Percentiles rank a stretch among this genome's conserved stretches.
These are phyloP conservation scores for Periconia sp. DNA, from an alignment of 2,329 filamentous ascomycete genomes.

Conservation along the genomic window DNA sequence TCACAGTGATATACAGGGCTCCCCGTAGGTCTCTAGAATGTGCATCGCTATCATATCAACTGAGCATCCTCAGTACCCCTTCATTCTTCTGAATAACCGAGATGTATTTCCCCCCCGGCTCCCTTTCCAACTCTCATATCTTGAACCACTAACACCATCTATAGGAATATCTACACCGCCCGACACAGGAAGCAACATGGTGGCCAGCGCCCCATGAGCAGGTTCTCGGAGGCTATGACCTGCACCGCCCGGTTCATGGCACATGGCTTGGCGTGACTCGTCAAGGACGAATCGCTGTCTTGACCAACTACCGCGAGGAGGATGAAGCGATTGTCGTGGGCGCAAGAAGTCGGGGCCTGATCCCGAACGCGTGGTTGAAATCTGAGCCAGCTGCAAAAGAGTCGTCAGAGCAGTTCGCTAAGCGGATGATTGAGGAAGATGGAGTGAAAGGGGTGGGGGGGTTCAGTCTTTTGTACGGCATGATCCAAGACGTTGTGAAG, in stretches of 20 bases:
- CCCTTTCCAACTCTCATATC: not conserved
- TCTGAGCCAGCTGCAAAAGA: conserved; percentile 42
- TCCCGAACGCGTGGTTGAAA: conserved; percentile 66
- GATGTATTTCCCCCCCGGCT: conserved; percentile 42
- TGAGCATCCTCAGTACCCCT: conserved; percentile 55
- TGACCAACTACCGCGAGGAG: conserved; percentile 69
- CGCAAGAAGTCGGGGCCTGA: conserved; percentile 62
- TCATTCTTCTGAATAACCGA: conserved; percentile 59
- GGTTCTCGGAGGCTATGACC: conserved; percentile 66
- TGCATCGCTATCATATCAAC: conserved; percentile 58
- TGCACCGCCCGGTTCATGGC: conserved; percentile 64
- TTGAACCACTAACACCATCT: conserved; percentile 8
- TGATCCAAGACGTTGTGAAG: conserved; percentile 53
- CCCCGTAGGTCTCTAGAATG: conserved; percentile 40
- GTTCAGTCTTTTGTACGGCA: conserved; percentile 67
- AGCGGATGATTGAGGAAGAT: conserved; percentile 60
- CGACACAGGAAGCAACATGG: conserved; percentile 64
- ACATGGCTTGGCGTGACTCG: conserved; percentile 70
- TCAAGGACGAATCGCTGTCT: conserved; percentile 65
- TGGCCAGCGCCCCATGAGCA: conserved; percentile 63
- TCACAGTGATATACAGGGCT: not conserved
- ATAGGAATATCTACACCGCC: conserved; percentile 67
- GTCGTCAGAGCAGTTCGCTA: conserved; percentile 58
- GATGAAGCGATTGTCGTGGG: conserved; percentile 49
- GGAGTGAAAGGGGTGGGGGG: conserved; percentile 65